A percentile compares a stretch with the other conserved stretches of the same genome.
phyloP scores from a whole-genome alignment of 495 filamentous ascomycete genomes.

The Bombardia bombarda region DNA sequence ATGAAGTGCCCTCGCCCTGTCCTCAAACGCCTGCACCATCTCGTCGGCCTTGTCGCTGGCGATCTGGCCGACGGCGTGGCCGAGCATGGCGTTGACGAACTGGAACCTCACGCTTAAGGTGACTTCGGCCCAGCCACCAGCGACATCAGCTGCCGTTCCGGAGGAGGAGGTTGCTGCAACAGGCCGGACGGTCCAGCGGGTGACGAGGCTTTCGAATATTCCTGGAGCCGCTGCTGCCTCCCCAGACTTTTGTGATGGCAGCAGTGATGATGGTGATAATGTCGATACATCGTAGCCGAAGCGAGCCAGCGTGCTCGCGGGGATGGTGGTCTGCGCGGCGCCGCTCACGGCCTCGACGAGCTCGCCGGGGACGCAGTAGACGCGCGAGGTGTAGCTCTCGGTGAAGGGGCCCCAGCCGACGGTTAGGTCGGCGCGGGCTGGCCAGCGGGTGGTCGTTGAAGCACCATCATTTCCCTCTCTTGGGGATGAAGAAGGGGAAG shows the following conservation, averaged over 20 bases:
- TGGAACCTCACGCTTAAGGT: conserved; percentile 64
- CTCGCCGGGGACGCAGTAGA: conserved; percentile 58
- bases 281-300: conserved; percentile 19
- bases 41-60: conserved; percentile 74
- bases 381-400: conserved; percentile 67
- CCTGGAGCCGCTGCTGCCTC: conserved; percentile 27
- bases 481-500: conserved; percentile 15
- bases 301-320: conserved; percentile 25
- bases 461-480: conserved; percentile 10
- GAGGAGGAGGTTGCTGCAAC: conserved; percentile 10
- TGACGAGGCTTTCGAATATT: conserved; percentile 68
- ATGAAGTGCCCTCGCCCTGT: conserved; percentile 55
- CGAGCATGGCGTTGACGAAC: conserved; percentile 81
- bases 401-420: conserved; percentile 77
- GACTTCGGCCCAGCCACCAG: conserved; percentile 58
- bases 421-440: conserved; percentile 67
- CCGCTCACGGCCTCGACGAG: conserved; percentile 78
- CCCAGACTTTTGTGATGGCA: no score
- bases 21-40: conserved; percentile 94
- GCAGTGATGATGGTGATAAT: no score
- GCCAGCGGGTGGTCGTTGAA: conserved; percentile 34
- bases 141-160: conserved; percentile 11
- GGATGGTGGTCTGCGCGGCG: conserved; percentile 32
- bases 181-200: conserved; percentile 61
- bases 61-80: conserved; percentile 65